Evolutionary conservation across 768 basidiomycete genomes (phyloP), one percentile per base, ranked within the genome.

Genomic region (Tephrocybe rancida): DNA sequence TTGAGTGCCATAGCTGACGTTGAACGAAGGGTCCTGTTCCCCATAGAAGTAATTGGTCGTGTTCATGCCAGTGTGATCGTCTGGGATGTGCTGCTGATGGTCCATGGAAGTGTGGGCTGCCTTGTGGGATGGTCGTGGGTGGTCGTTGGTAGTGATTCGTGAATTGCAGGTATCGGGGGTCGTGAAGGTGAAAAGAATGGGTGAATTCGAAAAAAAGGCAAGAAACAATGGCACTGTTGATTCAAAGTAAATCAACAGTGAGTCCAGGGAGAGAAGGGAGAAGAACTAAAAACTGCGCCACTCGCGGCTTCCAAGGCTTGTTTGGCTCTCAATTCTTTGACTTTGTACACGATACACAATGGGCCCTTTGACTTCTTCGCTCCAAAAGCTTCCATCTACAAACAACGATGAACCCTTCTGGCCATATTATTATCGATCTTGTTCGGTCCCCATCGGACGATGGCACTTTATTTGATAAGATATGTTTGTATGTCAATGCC

Each of bases 11-110:
- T 84, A 83, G 53, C 73, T 71, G 64, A 82, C 53, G 42, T 14
- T 74, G 71, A 83, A 86, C 55, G 78, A 67, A 66, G 75, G 71
- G 57, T 84, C 81, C 62, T 81, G 81, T 51, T 85, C 82, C 61
- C 73, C 64, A 69, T 83, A 84, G 74, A 78, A 86, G 55, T 81
- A 84, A 58, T 70, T 64, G 19, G 70, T 66, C 35, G 74, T 64
- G 59, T 74, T 69, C 57, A 79, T 69, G 56, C 69, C 58, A 64
- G 63, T 67, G 62, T 79, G 79, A 71, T 82, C 79, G 64, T 79
- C 77, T 55, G 70, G 73, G 59, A 84, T 77, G 64, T 59, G 61
- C 38, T 58, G 60, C 42, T 68, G 76, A 57, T 77, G 79, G 61
- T 79, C 76, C 77, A 80, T 77, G 61, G 66, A 63, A 61, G 66